Percentiles rank a stretch among this genome's conserved stretches.
Evolutionary conservation across 371 early-diverging fungal genomes (phyloP).

Genomic region (Actinomucor elegans): DNA sequence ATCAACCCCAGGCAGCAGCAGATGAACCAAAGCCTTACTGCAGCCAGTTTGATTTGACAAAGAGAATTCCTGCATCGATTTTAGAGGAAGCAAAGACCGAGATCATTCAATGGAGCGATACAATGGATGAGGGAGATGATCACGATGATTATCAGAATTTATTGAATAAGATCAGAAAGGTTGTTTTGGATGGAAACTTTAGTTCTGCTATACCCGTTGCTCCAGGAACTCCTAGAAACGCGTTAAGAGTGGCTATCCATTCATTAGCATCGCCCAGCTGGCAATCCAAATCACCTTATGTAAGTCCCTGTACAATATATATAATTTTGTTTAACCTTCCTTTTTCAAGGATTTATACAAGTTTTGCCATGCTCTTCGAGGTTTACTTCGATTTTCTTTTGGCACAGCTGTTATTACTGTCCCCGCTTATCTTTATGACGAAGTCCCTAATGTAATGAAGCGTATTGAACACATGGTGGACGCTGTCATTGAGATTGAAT

Average conservation of each 20-base stretch:
- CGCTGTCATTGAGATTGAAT: conserved; percentile 87
- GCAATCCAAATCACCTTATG: conserved; percentile 61
- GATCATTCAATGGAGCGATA: conserved; percentile 33
- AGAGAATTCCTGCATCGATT: conserved; percentile 50
- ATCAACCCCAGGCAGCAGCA: conserved; percentile 5
- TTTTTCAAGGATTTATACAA: conserved; percentile 55
- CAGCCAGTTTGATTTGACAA: conserved; percentile 78
- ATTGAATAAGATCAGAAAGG: conserved; percentile 52
- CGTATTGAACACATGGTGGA: conserved; percentile 84
- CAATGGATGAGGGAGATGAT: conserved; percentile 31
- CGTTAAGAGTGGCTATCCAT: conserved; percentile 77
- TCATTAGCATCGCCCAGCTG: conserved; percentile 80
- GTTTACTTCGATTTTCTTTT: conserved; percentile 74
- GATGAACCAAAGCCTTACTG: conserved; percentile 61
- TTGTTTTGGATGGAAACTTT: conserved; percentile 64
- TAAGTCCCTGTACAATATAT: no score
- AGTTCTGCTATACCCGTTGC: conserved; percentile 53
- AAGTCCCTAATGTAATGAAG: conserved; percentile 57
- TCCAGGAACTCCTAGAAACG: conserved; percentile 50
- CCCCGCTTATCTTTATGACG: conserved; percentile 77
- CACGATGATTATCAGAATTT: conserved; percentile 58
- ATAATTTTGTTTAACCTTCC: not conserved
- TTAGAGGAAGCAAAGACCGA: conserved; percentile 51
- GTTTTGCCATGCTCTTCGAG: conserved; percentile 77
- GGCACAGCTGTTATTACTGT: conserved; percentile 81